A percentile compares a stretch with the other conserved stretches of the same genome.
phyloP scores from a whole-genome alignment of 23 red algal genomes.

The Rhodosorus marinus region DNA sequence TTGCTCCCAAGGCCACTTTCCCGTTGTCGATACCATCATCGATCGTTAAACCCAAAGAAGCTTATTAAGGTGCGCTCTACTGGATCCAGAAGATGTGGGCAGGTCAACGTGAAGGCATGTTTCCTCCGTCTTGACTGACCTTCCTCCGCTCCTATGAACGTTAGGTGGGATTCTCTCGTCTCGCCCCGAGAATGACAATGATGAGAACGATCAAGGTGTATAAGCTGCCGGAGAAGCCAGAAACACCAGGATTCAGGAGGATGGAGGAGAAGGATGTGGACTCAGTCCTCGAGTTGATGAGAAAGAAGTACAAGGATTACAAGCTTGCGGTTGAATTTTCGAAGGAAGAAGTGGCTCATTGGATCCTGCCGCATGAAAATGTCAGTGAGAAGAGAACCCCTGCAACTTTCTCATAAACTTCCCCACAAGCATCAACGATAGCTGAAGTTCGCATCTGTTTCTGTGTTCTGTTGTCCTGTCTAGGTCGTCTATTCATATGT shows the following conservation, averaged over 20 bases:
- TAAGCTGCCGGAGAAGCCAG: constrained; percentile 23
- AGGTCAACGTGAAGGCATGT: too few species aligned
- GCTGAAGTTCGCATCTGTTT: too few species aligned
- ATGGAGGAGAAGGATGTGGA: constrained; percentile 24
- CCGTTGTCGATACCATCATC: constrained; percentile 69
- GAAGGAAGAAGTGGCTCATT: constrained; percentile 57
- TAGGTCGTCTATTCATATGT: constrained; percentile 79
- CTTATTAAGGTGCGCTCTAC: too few species aligned
- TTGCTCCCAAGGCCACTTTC: constrained; percentile 57
- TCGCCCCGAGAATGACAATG: constrained; percentile 80
- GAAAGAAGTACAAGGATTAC: constrained; percentile 16
- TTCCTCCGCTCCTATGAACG: too few species aligned
- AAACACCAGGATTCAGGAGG: constrained; percentile 16
- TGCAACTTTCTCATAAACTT: too few species aligned
- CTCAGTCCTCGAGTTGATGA: constrained; percentile 29
- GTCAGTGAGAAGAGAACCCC: too few species aligned
- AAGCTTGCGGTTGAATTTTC: constrained; percentile 20
- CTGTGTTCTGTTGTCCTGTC: too few species aligned
- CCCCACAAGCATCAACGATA: too few species aligned
- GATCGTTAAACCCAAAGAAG: constrained; percentile 77
- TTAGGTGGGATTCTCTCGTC: constrained; percentile 57
- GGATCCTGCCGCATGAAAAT: constrained; percentile 73
- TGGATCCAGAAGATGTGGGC: too few species aligned
- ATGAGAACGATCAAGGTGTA: constrained; percentile 42
- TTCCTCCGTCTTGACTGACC: too few species aligned